Conservation (phyloP, 1,284 basidiomycete species). For the Ustilago crameri region DNA sequence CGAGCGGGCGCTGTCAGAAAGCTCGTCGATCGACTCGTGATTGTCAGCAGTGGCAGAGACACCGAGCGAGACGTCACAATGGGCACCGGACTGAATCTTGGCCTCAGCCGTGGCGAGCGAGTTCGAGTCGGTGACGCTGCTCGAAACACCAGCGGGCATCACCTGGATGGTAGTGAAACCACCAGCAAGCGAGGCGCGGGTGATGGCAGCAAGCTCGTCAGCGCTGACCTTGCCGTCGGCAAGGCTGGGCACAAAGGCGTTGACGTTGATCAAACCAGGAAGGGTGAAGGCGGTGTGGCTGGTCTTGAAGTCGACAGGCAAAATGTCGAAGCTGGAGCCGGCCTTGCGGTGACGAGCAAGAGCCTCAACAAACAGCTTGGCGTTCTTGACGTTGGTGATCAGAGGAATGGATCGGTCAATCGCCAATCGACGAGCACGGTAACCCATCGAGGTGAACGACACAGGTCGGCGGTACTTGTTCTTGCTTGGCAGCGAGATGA, state of each 20-base stretch:
- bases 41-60: constrained; percentile 59
- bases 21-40: constrained; percentile 44
- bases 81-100: constrained; percentile 60
- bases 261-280: constrained; percentile 90
- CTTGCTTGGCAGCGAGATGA: constrained; percentile 98
- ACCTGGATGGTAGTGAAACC: constrained; percentile 65
- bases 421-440: constrained; percentile 97
- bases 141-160: constrained; percentile 46
- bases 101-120: constrained; percentile 57
- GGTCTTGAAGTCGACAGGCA: constrained; percentile 92
- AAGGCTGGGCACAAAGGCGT: constrained; percentile 85
- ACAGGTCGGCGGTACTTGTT: constrained; percentile 97
- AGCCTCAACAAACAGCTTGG: constrained; percentile 95
- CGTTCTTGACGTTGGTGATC: constrained; percentile 99
- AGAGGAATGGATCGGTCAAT: constrained; percentile 97
- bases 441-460: constrained; percentile 96
- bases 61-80: constrained; percentile 63
- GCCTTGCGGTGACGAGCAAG: constrained; percentile 77
- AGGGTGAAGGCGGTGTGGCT: constrained; percentile 86
- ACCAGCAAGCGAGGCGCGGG: constrained; percentile 57
- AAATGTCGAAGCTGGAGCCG: constrained; percentile 82
- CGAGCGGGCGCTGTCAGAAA: constrained; percentile 60
- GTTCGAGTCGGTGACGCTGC: constrained; percentile 46
- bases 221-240: constrained; percentile 71
- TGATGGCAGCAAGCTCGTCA: constrained; percentile 73